Evolutionary conservation across 805 yeast species (phyloP).

Genomic region (Zygoascus tannicola): DNA sequence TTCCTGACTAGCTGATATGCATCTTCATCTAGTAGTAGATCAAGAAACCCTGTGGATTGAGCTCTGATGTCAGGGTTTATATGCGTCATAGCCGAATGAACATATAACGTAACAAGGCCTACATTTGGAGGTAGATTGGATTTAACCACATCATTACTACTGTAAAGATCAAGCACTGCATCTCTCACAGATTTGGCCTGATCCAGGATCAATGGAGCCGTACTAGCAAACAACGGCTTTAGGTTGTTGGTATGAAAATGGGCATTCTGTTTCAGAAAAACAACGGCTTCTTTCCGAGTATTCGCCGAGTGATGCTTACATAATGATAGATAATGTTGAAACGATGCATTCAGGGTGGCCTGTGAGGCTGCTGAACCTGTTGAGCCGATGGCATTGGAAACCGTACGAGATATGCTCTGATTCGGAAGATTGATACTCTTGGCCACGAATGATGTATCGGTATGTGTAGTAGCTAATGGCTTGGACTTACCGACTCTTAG

Average conservation of each 20-base stretch:
- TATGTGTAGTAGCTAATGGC: conserved; percentile 60
- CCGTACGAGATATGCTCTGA: conserved; percentile 18
- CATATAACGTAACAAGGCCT: conserved; percentile 44
- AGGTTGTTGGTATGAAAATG: conserved; percentile 45
- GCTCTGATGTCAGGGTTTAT: conserved; percentile 65
- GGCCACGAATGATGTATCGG: conserved; percentile 79
- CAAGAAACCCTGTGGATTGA: conserved; percentile 62
- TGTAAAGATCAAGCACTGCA: conserved; percentile 35
- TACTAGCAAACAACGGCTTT: conserved; percentile 48
- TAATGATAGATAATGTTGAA: conserved; percentile 55
- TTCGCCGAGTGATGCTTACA: conserved; percentile 62
- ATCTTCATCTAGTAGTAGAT: conserved; percentile 46
- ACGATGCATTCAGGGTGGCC: conserved; percentile 6
- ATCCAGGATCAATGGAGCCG: conserved; percentile 59
- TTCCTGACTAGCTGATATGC: conserved; percentile 48
- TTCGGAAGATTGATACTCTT: conserved; percentile 30
- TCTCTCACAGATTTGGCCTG: conserved; percentile 56
- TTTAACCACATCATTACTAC: conserved; percentile 10
- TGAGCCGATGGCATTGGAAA: conserved; percentile 33
- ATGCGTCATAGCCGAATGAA: conserved; percentile 91
- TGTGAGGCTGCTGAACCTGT: conserved; percentile 20
- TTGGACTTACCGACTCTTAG: conserved; percentile 81
- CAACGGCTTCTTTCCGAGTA: conserved; percentile 64
- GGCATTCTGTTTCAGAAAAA: conserved; percentile 39
- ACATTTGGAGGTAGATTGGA: conserved; percentile 30